These are phyloP conservation scores for Penicillium crustosum DNA, from an alignment of 2,329 filamentous ascomycete species.

Conservation along the genomic window DNA sequence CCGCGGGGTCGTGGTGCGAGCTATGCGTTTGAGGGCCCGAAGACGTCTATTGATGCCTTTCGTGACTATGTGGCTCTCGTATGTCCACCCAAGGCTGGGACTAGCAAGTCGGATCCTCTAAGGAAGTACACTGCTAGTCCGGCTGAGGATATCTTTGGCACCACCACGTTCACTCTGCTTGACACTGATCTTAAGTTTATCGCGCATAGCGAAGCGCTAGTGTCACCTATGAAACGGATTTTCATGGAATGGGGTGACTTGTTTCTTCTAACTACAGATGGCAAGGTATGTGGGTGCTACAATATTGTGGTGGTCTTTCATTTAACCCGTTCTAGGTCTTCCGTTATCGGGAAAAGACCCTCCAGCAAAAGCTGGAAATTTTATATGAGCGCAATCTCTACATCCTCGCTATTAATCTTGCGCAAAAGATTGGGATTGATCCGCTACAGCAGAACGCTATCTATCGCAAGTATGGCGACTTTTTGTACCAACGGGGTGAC, in stretches of 20 bases:
- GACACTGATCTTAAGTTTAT: slow-evolving; percentile 89
- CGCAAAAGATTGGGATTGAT: slow-evolving; percentile 83
- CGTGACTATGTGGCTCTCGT: slow-evolving; percentile 85
- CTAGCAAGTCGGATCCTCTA: slow-evolving; percentile 60
- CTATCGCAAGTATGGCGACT: slow-evolving; percentile 89
- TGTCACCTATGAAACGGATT: slow-evolving; percentile 74
- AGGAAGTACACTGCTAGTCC: slow-evolving; percentile 71
- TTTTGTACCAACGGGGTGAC: slow-evolving; percentile 89
- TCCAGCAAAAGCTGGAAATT: slow-evolving; percentile 89
- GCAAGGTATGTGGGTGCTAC: slow-evolving; percentile 64
- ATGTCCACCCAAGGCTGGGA: slow-evolving; percentile 68
- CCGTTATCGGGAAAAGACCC: slow-evolving; percentile 84
- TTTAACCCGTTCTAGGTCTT: slow-evolving; percentile 60
- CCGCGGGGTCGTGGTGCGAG: slow-evolving; percentile 81
- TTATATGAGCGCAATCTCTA: slow-evolving; percentile 93
- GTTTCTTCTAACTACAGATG: slow-evolving; percentile 86
- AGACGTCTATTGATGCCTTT: slow-evolving; percentile 76
- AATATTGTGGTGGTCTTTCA: neutral
- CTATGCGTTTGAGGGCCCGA: slow-evolving; percentile 87
- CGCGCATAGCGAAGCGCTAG: slow-evolving; percentile 81
- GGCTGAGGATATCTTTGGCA: slow-evolving; percentile 78
- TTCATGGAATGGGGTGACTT: slow-evolving; percentile 90
- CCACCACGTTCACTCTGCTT: slow-evolving; percentile 85
- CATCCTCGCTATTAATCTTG: slow-evolving; percentile 85
- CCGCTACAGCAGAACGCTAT: slow-evolving; percentile 82